These are phyloP conservation scores for Naganishia kalamii DNA, from an alignment of 768 basidiomycete species.

Conservation along the genomic window DNA sequence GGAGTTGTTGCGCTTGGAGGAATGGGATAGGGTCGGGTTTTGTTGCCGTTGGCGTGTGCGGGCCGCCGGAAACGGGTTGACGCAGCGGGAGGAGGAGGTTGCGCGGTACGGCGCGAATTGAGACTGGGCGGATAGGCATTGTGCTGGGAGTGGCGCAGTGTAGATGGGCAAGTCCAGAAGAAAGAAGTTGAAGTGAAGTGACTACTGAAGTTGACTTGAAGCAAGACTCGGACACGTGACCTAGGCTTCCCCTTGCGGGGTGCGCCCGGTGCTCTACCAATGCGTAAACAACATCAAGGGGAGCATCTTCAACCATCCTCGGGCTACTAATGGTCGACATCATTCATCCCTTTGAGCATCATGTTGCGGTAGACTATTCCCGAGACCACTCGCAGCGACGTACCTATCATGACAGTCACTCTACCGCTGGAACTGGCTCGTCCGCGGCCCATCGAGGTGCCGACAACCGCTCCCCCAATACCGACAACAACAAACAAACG, in stretches of 20 bases:
- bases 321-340: too few species aligned
- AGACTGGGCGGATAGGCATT: constrained; percentile 21
- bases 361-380: background rate
- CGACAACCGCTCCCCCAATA: background rate
- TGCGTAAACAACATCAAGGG: too few species aligned
- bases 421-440: constrained; percentile 11
- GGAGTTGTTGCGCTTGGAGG: constrained; percentile 19
- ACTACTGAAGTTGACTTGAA: too few species aligned
- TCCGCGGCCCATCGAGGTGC: background rate
- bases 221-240: too few species aligned
- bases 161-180: too few species aligned
- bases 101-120: constrained; percentile 15
- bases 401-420: constrained; percentile 13
- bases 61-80: constrained; percentile 6
- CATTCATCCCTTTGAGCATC: background rate
- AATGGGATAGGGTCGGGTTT: constrained; percentile 24
- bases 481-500: background rate
- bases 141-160: background rate
- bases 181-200: too few species aligned
- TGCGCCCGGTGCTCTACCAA: too few species aligned
- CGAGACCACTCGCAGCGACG: background rate
- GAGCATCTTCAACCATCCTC: too few species aligned
- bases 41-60: constrained; percentile 15
- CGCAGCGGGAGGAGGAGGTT: constrained; percentile 26
- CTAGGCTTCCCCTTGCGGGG: too few species aligned